These are phyloP conservation scores for Melastoma candidum DNA, from an alignment of 441 rosid species.

Conservation along the genomic window DNA sequence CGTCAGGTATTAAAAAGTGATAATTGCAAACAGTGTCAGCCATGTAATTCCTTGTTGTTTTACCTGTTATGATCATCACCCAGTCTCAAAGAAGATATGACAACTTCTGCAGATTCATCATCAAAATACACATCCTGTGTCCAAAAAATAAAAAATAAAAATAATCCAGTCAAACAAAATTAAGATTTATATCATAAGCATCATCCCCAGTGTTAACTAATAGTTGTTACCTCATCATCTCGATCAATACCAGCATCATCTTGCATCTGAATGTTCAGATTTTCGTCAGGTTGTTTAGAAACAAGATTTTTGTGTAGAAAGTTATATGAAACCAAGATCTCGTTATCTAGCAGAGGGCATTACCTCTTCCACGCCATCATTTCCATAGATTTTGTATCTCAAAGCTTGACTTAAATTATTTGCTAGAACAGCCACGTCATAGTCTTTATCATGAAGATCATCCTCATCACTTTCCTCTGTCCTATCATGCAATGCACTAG, in stretches of 20 bases:
- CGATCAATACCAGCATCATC: constrained; percentile 61
- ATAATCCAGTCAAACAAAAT: neutral
- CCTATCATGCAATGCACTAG: constrained; percentile 86
- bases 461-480: constrained; percentile 88
- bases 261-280: constrained; percentile 24
- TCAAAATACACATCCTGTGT: constrained; percentile 87
- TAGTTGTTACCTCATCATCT: constrained; percentile 60
- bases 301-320: no score
- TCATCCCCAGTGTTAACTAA: neutral
- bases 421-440: constrained; percentile 91
- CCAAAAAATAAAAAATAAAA: constrained; percentile 1
- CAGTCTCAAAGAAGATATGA: constrained; percentile 84
- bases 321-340: no score
- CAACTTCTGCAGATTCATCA: constrained; percentile 91
- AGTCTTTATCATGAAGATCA: constrained; percentile 81
- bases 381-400: constrained; percentile 75
- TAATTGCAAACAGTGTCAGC: no score
- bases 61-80: constrained; percentile 96
- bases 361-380: constrained; percentile 79
- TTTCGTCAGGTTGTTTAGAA: no score
- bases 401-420: constrained; percentile 87
- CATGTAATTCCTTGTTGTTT: constrained; percentile 10
- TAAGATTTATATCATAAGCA: neutral
- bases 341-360: constrained; percentile 1
- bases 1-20: no score